Percentiles rank a stretch among this genome's conserved stretches.
Conservation (phyloP, 805 yeast species). For the Starmerella floricola region DNA sequence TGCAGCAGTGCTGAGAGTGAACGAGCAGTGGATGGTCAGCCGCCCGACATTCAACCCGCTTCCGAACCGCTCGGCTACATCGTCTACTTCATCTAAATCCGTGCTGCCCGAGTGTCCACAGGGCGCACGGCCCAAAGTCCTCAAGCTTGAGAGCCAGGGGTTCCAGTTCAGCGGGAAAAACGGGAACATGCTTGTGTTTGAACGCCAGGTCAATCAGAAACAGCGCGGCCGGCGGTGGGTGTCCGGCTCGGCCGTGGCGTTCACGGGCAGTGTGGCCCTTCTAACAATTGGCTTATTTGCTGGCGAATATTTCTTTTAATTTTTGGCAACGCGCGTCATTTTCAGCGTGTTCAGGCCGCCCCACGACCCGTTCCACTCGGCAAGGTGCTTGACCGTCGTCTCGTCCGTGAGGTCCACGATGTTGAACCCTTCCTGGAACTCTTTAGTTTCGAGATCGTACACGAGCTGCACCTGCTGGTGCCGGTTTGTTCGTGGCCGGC, state of each 20-base stretch:
- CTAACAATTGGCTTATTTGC: conserved; percentile 14
- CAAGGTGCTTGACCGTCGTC: conserved; percentile 46
- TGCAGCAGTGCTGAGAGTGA: conserved; percentile 12
- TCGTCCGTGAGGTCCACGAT: conserved; percentile 61
- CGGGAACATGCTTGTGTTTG: conserved; percentile 33
- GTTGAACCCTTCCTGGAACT: conserved; percentile 53
- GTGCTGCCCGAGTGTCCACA: conserved; percentile 5
- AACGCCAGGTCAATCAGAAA: conserved; percentile 3
- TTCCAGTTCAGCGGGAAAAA: conserved; percentile 45
- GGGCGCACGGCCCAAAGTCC: conserved; percentile 27
- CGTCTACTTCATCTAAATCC: conserved; percentile 1
- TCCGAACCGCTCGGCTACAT: background rate
- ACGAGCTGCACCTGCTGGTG: conserved; percentile 56
- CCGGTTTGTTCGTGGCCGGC: conserved; percentile 66
- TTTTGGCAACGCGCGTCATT: conserved; percentile 9
- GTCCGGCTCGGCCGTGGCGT: background rate
- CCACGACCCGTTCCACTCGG: conserved; percentile 68
- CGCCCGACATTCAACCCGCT: conserved; percentile 5
- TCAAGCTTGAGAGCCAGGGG: conserved; percentile 34
- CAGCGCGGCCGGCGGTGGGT: conserved; percentile 10
- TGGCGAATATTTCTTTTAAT: conserved; percentile 10
- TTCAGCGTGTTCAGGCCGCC: conserved; percentile 41
- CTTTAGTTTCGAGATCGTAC: conserved; percentile 46
- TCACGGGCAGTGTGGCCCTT: conserved; percentile 7
- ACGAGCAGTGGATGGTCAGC: conserved; percentile 1